Evolutionary conservation across 148 eudicot species (phyloP), one percentile per base, ranked within the genome.

Genomic region (Selenicereus undatus): DNA sequence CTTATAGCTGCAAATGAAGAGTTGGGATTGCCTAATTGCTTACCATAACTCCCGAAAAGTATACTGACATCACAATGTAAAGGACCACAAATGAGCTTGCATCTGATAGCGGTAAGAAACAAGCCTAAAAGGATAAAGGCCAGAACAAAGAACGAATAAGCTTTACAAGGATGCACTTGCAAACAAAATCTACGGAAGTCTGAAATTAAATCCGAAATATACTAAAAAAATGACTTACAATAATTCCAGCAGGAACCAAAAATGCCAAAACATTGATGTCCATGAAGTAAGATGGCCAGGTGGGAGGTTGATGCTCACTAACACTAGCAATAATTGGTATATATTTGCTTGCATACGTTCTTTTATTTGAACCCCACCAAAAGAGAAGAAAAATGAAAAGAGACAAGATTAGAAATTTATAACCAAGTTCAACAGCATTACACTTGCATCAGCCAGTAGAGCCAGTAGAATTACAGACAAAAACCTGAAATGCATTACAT

Each of bases 261-360:
- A 95, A 93, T 45, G 98, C 98, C 90, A 95, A 86, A 71, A 95
- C 97, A 83, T 95, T 95, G 26, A 95, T 92, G 87, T 95, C 98
- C 98, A 95, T 95, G 81, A 95, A 95, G 88, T 95, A 95, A 68
- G 97, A 95, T 42, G 97, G 98, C 98, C 98, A 95, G 51, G 98
- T 95, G 84, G 98, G 98, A 0, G 98, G 98, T 80, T 95, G 98
- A 87, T 95, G 98, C 86, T 95, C 98, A 86, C 98, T 95, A 79
- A 95, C 98, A 89, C 98, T 95, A 71, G 98, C 98, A 82, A 95
- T 95, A 80, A 95, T 95, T 75, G 98, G 98, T 87, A 95, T 93
- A 75, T 95, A 95, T 86, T 95, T 95, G 94, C 98, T 95, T 75
- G 98, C 98, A 79, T 95, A 95, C 69, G 98, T 95, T 83, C 98